Percentiles rank a stretch among this genome's conserved stretches.
Conservation (phyloP, 495 filamentous ascomycete species). For the Xylaria grammica region DNA sequence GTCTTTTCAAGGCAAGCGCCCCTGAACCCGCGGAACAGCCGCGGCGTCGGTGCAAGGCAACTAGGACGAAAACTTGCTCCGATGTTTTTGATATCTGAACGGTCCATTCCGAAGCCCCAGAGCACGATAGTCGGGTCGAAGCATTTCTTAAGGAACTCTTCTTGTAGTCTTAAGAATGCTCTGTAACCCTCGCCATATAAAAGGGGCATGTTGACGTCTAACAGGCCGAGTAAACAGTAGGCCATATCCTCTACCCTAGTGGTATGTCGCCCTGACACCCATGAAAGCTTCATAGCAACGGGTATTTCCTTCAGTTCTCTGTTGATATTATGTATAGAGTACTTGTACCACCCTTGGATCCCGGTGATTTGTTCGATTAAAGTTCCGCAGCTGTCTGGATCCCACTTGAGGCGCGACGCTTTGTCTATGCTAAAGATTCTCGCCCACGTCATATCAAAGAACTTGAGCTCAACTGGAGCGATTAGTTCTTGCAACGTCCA, state of each 20-base stretch:
- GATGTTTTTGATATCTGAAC: not conserved
- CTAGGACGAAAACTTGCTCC: not conserved
- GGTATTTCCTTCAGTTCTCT: not conserved
- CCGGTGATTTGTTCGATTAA: not conserved
- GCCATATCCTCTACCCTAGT: constrained; percentile 29
- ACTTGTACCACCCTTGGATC: not conserved
- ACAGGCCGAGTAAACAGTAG: constrained; percentile 30
- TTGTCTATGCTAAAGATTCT: not conserved
- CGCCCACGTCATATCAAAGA: not conserved
- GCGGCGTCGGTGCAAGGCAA: not conserved
- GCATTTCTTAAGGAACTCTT: constrained; percentile 24
- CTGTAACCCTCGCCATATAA: constrained; percentile 24
- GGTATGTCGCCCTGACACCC: constrained; percentile 18
- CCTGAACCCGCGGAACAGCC: not conserved
- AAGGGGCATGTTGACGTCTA: constrained; percentile 27
- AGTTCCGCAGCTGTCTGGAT: not conserved
- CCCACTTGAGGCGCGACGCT: accelerated
- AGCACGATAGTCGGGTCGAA: not conserved
- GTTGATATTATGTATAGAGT: not conserved
- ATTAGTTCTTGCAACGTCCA: constrained; percentile 7
- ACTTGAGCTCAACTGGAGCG: not conserved
- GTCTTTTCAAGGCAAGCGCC: not conserved
- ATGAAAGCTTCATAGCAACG: not conserved
- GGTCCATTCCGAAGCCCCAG: not conserved
- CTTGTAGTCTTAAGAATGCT: constrained; percentile 27